Conservation (phyloP, 2,329 filamentous ascomycete genomes). For the Fusarium chlamydosporum region DNA sequence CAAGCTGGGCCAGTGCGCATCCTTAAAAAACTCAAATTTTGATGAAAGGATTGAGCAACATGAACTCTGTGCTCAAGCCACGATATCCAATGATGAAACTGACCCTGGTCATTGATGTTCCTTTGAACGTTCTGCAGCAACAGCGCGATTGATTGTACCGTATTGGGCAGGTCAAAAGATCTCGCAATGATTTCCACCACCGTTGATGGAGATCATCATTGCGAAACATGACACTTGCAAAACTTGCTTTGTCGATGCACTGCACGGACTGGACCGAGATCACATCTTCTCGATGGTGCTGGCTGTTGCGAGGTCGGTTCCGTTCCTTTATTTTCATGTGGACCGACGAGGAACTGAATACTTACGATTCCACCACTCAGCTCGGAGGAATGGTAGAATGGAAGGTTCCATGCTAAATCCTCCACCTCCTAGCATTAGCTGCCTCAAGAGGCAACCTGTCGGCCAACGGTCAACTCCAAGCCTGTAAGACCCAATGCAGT, state of each 20-base stretch:
- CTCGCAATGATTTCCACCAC: constrained; percentile 6
- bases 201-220: constrained; percentile 5
- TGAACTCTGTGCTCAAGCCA: constrained; percentile 23
- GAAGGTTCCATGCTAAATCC: constrained; percentile 23
- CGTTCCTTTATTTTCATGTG: not conserved
- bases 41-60: constrained; percentile 12
- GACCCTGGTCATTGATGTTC: not conserved
- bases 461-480: constrained; percentile 19
- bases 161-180: not conserved
- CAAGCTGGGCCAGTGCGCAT: not conserved
- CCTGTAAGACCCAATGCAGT: constrained; percentile 24
- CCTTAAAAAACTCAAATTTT: constrained; percentile 7
- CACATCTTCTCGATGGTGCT: not conserved
- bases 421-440: constrained; percentile 18
- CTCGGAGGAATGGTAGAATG: constrained; percentile 9
- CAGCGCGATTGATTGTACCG: not conserved
- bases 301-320: not conserved
- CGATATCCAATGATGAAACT: constrained; percentile 8
- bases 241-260: constrained; percentile 9
- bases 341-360: not conserved
- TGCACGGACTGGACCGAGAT: not conserved
- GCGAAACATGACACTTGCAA: constrained; percentile 2
- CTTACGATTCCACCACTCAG: constrained; percentile 41
- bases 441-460: constrained; percentile 20
- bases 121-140: not conserved